Base-by-base conservation (phyloP, 2,329 filamentous ascomycete genomes). In the Aspergillus sp. region DNA sequence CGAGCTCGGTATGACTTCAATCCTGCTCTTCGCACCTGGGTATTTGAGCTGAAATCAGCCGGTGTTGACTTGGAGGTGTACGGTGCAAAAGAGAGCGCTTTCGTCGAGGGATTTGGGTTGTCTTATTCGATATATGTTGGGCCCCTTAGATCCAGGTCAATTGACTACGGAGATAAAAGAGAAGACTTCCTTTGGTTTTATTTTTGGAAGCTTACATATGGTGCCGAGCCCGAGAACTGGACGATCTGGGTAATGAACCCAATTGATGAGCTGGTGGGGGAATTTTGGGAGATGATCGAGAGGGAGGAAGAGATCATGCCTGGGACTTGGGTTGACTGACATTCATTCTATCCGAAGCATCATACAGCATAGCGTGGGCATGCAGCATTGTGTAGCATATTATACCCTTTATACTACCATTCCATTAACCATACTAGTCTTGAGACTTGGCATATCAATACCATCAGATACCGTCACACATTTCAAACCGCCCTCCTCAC, bases 271-370 rank as follows among this genome's bases (percentile, higher is more conserved):
- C 17, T 43, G 14, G 49, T 44, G 23, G 39, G 49, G 0, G 23
- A 52, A 11, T 43, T 52, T 2, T 52, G 49, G 49, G 8, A 8
- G 39, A 21, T 31, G n/a, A 17, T 52, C 3, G 24, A 52, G 9
- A 52, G 39, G 39, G 5, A 31, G n/a, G 21, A n/a, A 17, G 49
- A 35, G 12, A 9, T 52, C n/a, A 52, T 52, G 49, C 49, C 49
- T 12, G 49, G 49, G 15, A 44, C 39, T 1, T 52, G 49, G 49
- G 24, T 52, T 43, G 49, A 52, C 15, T 52, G 27, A 31, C 27
- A 31, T 31, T 9, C 27, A 31, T 31, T n/a, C n/a, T n/a, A n/a
- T n/a, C n/a, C n/a, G n/a, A n/a, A n/a, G n/a, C n/a, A n/a, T n/a
- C n/a, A n/a, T n/a, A n/a, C n/a, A n/a, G n/a, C 27, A 31, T 31